Evolutionary conservation across 2,329 filamentous ascomycete species (phyloP).

Genomic region (Exophiala aquamarina): DNA sequence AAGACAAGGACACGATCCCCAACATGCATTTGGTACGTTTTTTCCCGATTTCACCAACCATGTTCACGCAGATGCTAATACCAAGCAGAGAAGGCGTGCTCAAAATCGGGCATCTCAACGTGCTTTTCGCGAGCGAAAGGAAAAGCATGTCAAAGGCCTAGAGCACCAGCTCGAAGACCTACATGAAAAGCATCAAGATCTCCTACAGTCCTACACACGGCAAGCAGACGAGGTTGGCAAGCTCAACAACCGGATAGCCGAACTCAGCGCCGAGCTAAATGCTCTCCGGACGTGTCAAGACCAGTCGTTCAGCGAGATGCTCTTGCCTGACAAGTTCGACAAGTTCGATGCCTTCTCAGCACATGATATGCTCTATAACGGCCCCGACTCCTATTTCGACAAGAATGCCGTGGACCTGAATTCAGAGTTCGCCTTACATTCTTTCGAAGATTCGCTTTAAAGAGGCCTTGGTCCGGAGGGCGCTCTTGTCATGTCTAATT

Average conservation of each 20-base stretch:
- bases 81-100: constrained; percentile 80
- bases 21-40: constrained; percentile 33
- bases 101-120: constrained; percentile 91
- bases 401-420: constrained; percentile 28
- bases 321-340: constrained; percentile 30
- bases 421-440: constrained; percentile 26
- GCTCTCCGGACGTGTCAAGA: constrained; percentile 24
- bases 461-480: too few relatives aligned
- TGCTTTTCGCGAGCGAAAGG: constrained; percentile 91
- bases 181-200: constrained; percentile 33
- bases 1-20: constrained; percentile 30
- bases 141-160: constrained; percentile 82
- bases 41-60: background rate
- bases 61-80: constrained; percentile 10
- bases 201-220: constrained; percentile 33
- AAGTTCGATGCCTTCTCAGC: constrained; percentile 31
- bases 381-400: constrained; percentile 28
- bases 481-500: background rate
- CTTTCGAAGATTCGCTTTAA: constrained; percentile 27
- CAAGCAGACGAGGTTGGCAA: constrained; percentile 32
- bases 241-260: constrained; percentile 30
- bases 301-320: constrained; percentile 27
- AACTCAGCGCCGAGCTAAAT: constrained; percentile 30
- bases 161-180: constrained; percentile 75
- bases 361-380: constrained; percentile 26